Evolutionary conservation across 768 basidiomycete species (phyloP), one percentile per base, ranked within the genome.

Genomic region (Naganishia vaughanmartiniae): DNA sequence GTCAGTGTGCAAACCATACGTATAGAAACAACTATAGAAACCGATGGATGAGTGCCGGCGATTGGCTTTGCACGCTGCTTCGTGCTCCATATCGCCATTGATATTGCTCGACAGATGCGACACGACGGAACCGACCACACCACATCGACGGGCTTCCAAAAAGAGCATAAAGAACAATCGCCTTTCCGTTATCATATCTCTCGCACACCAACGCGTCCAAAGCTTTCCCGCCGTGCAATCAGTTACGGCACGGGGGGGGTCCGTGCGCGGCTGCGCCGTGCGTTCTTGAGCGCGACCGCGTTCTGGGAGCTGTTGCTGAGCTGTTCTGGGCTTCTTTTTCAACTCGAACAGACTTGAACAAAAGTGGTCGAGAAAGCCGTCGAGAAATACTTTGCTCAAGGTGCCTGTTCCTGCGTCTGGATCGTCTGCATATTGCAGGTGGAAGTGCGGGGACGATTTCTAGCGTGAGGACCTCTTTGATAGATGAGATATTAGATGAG

Each of bases 141-240:
- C 21, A 26, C 48, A 26, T 51, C 24, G 12, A n/a, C 21, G 48
- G 24, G 48, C 48, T 51, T 51, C 48, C 6, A 51, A 26, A 51
- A 21, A n/a, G 48, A 6, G n/a, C 4, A 6, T n/a, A 42, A 42
- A 51, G 48, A 51, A 51, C 48, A n/a, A 51, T 51, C 42, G 42
- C n/a, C 48, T n/a, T 51, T 51, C 48, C 48, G 48, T 51, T 51
- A 51, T 51, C 48, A 51, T 51, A 51, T 51, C 48, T 51, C 24
- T 42, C 24, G 48, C 48, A 51, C 48, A 26, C n/a, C 48, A 24
- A 51, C 48, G 48, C 48, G 48, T 51, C 12, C n/a, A 51, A 51
- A 51, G 48, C 24, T 51, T 51, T 51, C 24, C 48, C 48, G n/a
- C 48, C 19, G 21, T 24, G 48, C 21, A 51, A 51, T 51, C 48